phyloP scores from a whole-genome alignment of 208 protist genomes.

The Trypanosoma rangeli region DNA sequence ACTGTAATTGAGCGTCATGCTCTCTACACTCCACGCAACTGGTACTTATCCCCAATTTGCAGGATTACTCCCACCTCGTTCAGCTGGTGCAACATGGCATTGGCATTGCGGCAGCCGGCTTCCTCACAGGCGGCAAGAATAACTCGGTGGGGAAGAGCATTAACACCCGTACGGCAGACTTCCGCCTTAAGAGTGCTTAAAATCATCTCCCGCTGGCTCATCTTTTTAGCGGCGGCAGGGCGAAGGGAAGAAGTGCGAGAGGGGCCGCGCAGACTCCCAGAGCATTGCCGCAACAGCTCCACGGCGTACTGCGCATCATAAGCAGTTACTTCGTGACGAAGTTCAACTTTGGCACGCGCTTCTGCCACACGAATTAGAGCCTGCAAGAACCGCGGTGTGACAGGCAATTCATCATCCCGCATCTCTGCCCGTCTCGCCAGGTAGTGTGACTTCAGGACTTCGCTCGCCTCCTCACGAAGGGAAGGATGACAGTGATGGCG shows the following conservation, averaged over 20 bases:
- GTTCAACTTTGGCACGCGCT: slow-evolving; percentile 89
- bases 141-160: slow-evolving; percentile 46
- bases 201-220: slow-evolving; percentile 63
- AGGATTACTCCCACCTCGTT: slow-evolving; percentile 82
- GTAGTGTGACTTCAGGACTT: slow-evolving; percentile 68
- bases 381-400: slow-evolving; percentile 96
- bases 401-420: slow-evolving; percentile 48
- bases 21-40: slow-evolving; percentile 46
- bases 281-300: slow-evolving; percentile 79
- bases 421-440: slow-evolving; percentile 48
- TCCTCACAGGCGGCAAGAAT: slow-evolving; percentile 72
- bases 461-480: slow-evolving; percentile 54
- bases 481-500: slow-evolving; percentile 65
- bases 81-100: slow-evolving; percentile 76
- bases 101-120: slow-evolving; percentile 68
- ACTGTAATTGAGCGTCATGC: too few relatives aligned
- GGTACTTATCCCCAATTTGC: slow-evolving; percentile 66
- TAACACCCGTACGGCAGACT: slow-evolving; percentile 46
- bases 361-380: slow-evolving; percentile 94
- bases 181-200: slow-evolving; percentile 67
- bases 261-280: slow-evolving; percentile 26
- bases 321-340: slow-evolving; percentile 85
- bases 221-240: slow-evolving; percentile 32
- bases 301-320: slow-evolving; percentile 94
- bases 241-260: background rate